phyloP scores from a whole-genome alignment of 2,329 filamentous ascomycete genomes.

The Paraconiothyrium sp. region DNA sequence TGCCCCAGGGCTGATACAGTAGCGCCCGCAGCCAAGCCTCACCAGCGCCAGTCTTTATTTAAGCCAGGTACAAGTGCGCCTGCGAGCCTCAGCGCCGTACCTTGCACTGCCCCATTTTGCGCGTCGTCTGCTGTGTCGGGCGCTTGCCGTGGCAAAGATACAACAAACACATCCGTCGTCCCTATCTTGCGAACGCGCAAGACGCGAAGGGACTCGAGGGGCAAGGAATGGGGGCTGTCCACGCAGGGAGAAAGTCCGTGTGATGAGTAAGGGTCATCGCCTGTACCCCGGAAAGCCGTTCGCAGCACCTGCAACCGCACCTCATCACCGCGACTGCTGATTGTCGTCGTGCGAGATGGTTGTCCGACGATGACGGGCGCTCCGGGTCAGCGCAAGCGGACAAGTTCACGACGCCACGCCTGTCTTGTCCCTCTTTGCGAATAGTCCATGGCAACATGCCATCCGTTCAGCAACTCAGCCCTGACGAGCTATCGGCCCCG shows the following conservation, averaged over 20 bases:
- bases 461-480: background rate
- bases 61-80: background rate
- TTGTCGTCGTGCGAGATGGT: slow-evolving; percentile 2
- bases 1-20: slow-evolving; percentile 31
- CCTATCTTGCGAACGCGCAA: background rate
- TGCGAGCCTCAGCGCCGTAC: background rate
- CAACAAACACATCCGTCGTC: too few species aligned
- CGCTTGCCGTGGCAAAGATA: slow-evolving; percentile 1
- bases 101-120: slow-evolving; percentile 11
- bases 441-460: background rate
- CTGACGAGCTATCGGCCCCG: background rate
- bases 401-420: background rate
- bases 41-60: slow-evolving; percentile 8
- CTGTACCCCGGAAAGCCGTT: background rate
- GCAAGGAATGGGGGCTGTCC: background rate
- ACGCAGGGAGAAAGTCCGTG: background rate
- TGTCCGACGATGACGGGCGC: slow-evolving; percentile 5
- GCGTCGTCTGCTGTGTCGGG: slow-evolving; percentile 4
- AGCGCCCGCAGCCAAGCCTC: slow-evolving; percentile 28
- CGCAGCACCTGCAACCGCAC: background rate
- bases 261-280: background rate
- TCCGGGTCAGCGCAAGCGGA: slow-evolving; percentile 2
- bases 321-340: slow-evolving; percentile 6
- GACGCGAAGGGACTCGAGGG: background rate
- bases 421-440: background rate